phyloP scores from a whole-genome alignment of 495 filamentous ascomycete genomes.

The Aspergillus conjunctus region DNA sequence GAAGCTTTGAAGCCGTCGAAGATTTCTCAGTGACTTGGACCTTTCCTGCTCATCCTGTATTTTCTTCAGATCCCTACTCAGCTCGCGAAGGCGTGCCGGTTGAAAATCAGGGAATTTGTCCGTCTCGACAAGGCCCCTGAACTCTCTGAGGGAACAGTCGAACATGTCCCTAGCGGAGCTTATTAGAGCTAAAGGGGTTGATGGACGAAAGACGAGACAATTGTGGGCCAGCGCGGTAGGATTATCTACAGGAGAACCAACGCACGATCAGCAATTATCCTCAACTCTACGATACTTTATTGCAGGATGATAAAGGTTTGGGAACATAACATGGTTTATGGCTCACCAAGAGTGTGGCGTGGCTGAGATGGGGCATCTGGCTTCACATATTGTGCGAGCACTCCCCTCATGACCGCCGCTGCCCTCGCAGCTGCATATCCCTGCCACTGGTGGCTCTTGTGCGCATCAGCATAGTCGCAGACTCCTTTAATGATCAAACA shows the following conservation, averaged over 20 bases:
- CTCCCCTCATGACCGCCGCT: conserved; percentile 22
- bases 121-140: background rate
- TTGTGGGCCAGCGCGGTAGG: too few species aligned
- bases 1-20: conserved; percentile 5
- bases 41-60: conserved; percentile 9
- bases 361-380: background rate
- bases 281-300: too few species aligned
- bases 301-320: too few species aligned
- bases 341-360: background rate
- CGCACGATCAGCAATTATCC: too few species aligned
- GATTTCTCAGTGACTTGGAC: conserved; percentile 3
- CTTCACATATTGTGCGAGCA: background rate
- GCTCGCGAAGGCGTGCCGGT: background rate
- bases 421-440: conserved; percentile 33
- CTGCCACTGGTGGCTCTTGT: conserved; percentile 40
- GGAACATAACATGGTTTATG: background rate
- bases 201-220: too few species aligned
- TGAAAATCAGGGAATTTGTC: background rate
- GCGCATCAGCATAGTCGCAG: conserved; percentile 38
- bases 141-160: background rate
- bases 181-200: too few species aligned
- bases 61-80: conserved; percentile 3
- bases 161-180: too few species aligned
- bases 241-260: too few species aligned
- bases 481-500: conserved; percentile 22